A percentile compares a stretch with the other conserved stretches of the same genome.
Evolutionary conservation across 768 basidiomycete species (phyloP).

Genomic region (Macrolepiota fuliginosa): DNA sequence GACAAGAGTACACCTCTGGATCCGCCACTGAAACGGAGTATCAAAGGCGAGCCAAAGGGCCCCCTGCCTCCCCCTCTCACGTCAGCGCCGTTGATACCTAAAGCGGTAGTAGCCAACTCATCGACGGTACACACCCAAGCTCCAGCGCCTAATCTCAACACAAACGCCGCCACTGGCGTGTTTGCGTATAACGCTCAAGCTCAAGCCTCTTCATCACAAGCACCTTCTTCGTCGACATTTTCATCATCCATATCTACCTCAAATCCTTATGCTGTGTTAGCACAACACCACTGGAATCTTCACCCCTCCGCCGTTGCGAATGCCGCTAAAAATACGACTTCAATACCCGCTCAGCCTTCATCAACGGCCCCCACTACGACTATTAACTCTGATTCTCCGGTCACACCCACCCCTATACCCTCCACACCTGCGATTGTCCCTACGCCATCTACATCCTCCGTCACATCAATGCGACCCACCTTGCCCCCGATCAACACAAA

Average conservation of each 20-base stretch:
- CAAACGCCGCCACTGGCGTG: slow-evolving; percentile 36
- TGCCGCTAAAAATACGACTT: slow-evolving; percentile 21
- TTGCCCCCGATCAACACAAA: slow-evolving; percentile 13
- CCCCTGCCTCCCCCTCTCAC: slow-evolving; percentile 70
- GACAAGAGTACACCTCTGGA: slow-evolving; percentile 55
- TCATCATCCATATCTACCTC: slow-evolving; percentile 23
- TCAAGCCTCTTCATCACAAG: slow-evolving; percentile 23
- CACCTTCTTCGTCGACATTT: slow-evolving; percentile 22
- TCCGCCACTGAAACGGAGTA: slow-evolving; percentile 66
- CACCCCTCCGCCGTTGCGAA: slow-evolving; percentile 24
- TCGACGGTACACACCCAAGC: slow-evolving; percentile 19
- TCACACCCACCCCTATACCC: slow-evolving; percentile 22
- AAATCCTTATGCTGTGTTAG: slow-evolving; percentile 39
- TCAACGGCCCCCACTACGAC: slow-evolving; percentile 15
- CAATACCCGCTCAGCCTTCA: slow-evolving; percentile 21
- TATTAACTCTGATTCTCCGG: slow-evolving; percentile 16
- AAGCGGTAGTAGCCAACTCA: slow-evolving; percentile 28
- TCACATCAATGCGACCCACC: slow-evolving; percentile 12
- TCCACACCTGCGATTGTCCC: slow-evolving; percentile 13
- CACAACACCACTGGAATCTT: slow-evolving; percentile 32
- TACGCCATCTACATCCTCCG: slow-evolving; percentile 9
- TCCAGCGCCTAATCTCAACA: slow-evolving; percentile 19
- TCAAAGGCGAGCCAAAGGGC: slow-evolving; percentile 61
- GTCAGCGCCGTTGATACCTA: slow-evolving; percentile 56
- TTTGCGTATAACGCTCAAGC: slow-evolving; percentile 39